These are phyloP conservation scores for Paratrypanosoma confusum DNA, from an alignment of 208 protist genomes.

Conservation along the genomic window DNA sequence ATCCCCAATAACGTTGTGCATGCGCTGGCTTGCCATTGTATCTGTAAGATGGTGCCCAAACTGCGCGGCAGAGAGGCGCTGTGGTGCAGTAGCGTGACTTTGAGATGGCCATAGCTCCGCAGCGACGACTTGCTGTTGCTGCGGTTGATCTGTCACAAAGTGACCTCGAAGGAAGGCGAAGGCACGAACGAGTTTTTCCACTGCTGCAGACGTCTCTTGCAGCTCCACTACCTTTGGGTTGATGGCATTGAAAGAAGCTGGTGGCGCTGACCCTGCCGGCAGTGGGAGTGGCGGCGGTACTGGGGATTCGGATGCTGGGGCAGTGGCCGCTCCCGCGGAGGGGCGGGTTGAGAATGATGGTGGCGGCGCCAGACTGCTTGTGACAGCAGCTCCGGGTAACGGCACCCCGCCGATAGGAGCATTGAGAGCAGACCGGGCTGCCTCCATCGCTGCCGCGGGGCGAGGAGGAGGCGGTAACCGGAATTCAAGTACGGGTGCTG, in stretches of 20 bases:
- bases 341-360: no score
- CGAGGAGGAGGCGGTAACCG: no score
- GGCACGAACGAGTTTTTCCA: constrained; percentile 68
- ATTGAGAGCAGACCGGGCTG: no score
- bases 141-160: not conserved
- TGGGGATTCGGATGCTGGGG: no score
- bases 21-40: constrained; percentile 11
- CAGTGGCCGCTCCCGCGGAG: no score
- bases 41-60: constrained; percentile 7
- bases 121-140: not conserved
- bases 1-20: constrained; percentile 12
- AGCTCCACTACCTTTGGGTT: constrained; percentile 43
- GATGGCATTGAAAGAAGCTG: not conserved
- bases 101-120: not conserved
- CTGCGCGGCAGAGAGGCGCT: not conserved
- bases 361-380: no score
- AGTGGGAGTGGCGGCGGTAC: constrained; percentile 28
- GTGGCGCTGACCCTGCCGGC: constrained; percentile 1
- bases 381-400: no score
- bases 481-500: no score
- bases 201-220: constrained; percentile 70
- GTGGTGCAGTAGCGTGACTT: not conserved
- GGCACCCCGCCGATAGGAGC: no score
- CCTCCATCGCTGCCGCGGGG: no score
- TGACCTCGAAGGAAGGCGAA: constrained; percentile 63